These are phyloP conservation scores for Mycena alexandri DNA, from an alignment of 768 basidiomycete species.

Conservation along the genomic window DNA sequence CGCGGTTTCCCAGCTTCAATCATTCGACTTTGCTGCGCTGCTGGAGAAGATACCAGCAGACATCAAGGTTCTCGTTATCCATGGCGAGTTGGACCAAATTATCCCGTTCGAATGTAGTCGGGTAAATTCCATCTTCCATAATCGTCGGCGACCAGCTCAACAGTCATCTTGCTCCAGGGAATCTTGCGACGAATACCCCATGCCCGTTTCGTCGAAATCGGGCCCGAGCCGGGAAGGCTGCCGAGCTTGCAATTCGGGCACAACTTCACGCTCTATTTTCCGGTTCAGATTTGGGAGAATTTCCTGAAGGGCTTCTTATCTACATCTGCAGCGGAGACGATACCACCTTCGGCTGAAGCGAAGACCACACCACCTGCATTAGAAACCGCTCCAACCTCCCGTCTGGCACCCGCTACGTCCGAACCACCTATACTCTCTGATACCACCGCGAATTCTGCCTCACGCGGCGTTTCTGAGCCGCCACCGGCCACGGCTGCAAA, in stretches of 20 bases:
- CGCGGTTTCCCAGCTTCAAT: conserved; percentile 42
- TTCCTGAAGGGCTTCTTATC: conserved; percentile 49
- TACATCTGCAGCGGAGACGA: background rate
- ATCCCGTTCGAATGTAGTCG: conserved; percentile 50
- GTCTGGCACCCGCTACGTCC: too few species aligned
- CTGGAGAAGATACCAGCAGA: conserved; percentile 46
- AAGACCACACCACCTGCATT: too few species aligned
- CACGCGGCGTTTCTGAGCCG: too few species aligned
- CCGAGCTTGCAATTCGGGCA: conserved; percentile 55
- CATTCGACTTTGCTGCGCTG: conserved; percentile 47
- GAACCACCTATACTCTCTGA: too few species aligned
- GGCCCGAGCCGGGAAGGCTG: conserved; percentile 48
- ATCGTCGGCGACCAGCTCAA: background rate
- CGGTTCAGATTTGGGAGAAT: conserved; percentile 50
- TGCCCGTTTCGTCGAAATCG: conserved; percentile 47
- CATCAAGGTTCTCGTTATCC: conserved; percentile 55
- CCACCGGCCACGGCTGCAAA: too few species aligned
- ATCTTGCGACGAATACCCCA: conserved; percentile 47
- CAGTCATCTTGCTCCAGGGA: conserved; percentile 39
- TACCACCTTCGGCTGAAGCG: too few species aligned
- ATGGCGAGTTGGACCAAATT: conserved; percentile 54
- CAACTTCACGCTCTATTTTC: conserved; percentile 56
- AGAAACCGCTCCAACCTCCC: too few species aligned
- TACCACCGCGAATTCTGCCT: too few species aligned
- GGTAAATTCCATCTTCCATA: conserved; percentile 34